Percentiles rank a stretch among this genome's conserved stretches.
Evolutionary conservation across 2,329 filamentous ascomycete genomes (phyloP).

Genomic region (Cryoendolithus antarcticus): DNA sequence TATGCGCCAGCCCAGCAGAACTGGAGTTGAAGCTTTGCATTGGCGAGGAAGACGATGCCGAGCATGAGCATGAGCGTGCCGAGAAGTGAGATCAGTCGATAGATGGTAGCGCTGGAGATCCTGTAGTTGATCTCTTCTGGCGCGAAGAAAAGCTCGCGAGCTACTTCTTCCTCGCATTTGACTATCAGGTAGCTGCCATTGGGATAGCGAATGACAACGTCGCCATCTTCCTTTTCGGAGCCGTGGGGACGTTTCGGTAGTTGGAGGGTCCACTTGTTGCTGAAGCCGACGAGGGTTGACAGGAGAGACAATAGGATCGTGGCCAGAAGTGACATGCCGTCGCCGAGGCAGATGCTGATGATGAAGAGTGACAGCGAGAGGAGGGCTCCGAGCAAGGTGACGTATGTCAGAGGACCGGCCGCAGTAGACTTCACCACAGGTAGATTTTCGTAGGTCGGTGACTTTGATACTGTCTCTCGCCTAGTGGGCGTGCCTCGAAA

Average conservation of each 20-base stretch:
- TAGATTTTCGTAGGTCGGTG: background rate
- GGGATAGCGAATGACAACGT: slow-evolving; percentile 37
- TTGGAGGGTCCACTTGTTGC: slow-evolving; percentile 37
- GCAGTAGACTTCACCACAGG: slow-evolving; percentile 1
- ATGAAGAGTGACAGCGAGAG: slow-evolving; percentile 32
- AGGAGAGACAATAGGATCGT: slow-evolving; percentile 36
- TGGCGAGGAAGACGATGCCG: slow-evolving; percentile 39
- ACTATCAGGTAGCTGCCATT: slow-evolving; percentile 40
- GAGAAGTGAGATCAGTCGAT: slow-evolving; percentile 36
- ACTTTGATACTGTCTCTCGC: background rate
- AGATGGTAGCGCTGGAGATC: slow-evolving; percentile 27
- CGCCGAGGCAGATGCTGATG: slow-evolving; percentile 31
- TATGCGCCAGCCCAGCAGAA: slow-evolving; percentile 38
- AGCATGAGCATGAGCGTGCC: slow-evolving; percentile 41
- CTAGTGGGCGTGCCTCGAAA: slow-evolving; percentile 32
- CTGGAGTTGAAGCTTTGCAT: slow-evolving; percentile 35
- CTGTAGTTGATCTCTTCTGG: slow-evolving; percentile 38
- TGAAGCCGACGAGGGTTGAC: slow-evolving; percentile 36
- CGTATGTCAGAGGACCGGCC: slow-evolving; percentile 31
- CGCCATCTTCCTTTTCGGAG: slow-evolving; percentile 5
- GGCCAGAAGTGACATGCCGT: slow-evolving; percentile 40
- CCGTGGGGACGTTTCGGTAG: slow-evolving; percentile 27
- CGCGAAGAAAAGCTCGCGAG: slow-evolving; percentile 40
- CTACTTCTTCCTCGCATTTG: slow-evolving; percentile 37
- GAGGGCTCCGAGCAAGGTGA: slow-evolving; percentile 33